A percentile compares a stretch with the other conserved stretches of the same genome.
Conservation (phyloP, 2,329 filamentous ascomycete species). For the Sordariomycetes sp. region DNA sequence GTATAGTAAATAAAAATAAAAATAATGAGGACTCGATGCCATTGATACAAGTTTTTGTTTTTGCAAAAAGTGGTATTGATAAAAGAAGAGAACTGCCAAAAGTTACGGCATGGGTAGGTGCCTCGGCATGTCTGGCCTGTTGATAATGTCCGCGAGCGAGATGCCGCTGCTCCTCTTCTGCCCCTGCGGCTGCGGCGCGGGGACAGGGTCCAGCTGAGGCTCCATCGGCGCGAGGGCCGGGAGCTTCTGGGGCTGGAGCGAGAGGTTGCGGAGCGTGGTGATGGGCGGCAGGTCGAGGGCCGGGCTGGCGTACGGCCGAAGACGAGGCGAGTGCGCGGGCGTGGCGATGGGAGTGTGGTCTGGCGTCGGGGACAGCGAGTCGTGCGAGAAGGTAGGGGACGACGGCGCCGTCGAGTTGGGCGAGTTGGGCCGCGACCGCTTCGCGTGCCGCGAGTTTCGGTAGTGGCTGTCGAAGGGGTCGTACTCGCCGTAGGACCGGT, state of each 20-base stretch:
- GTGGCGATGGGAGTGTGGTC: conserved; percentile 98
- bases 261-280: conserved; percentile 54
- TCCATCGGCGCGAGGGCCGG: conserved; percentile 46
- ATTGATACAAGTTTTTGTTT: background rate
- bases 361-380: conserved; percentile 87
- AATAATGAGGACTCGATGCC: background rate
- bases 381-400: conserved; percentile 91
- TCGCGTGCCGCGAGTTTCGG: conserved; percentile 53
- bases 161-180: conserved; percentile 43
- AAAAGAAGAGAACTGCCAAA: background rate
- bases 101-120: conserved; percentile 3
- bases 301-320: conserved; percentile 59
- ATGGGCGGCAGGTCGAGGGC: conserved; percentile 60
- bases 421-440: conserved; percentile 85
- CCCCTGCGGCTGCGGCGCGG: conserved; percentile 34
- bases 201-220: conserved; percentile 35
- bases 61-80: background rate
- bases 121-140: conserved; percentile 47
- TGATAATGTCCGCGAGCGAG: conserved; percentile 86
- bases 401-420: conserved; percentile 92
- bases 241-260: conserved; percentile 34
- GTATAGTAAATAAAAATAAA: background rate
- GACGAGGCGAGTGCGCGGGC: conserved; percentile 83
- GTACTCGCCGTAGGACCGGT: conserved; percentile 47
- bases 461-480: conserved; percentile 70